These are phyloP conservation scores for Acanthochlamys bracteata DNA, from an alignment of 106 monocot genomes.

Conservation along the genomic window DNA sequence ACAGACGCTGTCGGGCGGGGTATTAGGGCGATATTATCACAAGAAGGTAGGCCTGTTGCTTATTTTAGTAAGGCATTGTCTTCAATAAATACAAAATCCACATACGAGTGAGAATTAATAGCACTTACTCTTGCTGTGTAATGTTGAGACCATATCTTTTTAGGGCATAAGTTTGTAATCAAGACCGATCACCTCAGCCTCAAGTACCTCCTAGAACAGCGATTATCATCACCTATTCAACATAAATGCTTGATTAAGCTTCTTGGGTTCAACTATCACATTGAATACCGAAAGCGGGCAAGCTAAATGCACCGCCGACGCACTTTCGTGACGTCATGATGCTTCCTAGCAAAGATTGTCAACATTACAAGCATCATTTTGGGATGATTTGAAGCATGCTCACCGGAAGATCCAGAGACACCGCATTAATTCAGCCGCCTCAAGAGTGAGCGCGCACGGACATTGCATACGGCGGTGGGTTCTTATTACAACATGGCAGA, in stretches of 20 bases:
- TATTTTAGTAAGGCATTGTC: not conserved
- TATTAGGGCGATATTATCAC: not conserved
- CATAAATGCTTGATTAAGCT: not conserved
- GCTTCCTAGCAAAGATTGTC: not conserved
- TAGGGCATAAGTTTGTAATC: not conserved
- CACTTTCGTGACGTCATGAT: not conserved
- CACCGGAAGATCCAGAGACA: not conserved
- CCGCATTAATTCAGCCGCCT: too few species aligned
- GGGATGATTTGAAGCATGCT: not conserved
- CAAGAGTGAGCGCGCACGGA: too few species aligned
- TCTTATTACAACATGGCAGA: too few species aligned
- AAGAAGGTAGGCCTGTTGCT: not conserved
- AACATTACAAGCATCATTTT: not conserved
- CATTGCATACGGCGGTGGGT: too few species aligned
- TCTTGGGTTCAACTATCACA: not conserved
- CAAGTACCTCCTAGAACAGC: slow-evolving; percentile 1
- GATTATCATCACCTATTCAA: not conserved
- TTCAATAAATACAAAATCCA: not conserved
- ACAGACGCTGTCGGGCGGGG: not conserved
- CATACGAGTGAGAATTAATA: not conserved
- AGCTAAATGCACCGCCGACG: not conserved
- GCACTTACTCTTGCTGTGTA: not conserved
- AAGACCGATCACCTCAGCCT: not conserved
- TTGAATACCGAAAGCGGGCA: not conserved
- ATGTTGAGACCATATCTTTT: not conserved